A percentile compares a stretch with the other conserved stretches of the same genome.
Conservation (phyloP, 1,284 basidiomycete genomes). For the Hypsizygus ulmarius region DNA sequence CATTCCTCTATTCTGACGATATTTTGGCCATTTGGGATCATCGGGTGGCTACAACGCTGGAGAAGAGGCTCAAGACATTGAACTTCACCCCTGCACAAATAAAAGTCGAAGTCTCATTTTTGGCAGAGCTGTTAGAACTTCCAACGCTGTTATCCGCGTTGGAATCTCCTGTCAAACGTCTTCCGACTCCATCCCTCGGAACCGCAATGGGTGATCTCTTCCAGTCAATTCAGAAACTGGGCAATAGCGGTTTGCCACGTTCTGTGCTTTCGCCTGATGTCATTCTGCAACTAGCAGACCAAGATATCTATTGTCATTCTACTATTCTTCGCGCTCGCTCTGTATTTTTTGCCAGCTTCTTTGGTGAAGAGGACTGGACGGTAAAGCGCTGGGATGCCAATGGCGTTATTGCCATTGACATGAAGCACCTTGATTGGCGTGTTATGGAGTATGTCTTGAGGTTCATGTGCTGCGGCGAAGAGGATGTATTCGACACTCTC, state of each 20-base stretch:
- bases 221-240: conserved; percentile 26
- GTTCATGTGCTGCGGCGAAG: conserved; percentile 80
- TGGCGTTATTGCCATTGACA: conserved; percentile 61
- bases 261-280: conserved; percentile 57
- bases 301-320: conserved; percentile 71
- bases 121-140: conserved; percentile 59
- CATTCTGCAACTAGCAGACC: conserved; percentile 72
- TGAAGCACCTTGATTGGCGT: conserved; percentile 76
- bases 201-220: conserved; percentile 52
- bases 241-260: conserved; percentile 2
- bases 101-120: conserved; percentile 56
- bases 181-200: conserved; percentile 44
- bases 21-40: conserved; percentile 85
- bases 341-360: conserved; percentile 85
- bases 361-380: conserved; percentile 85
- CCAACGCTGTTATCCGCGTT: conserved; percentile 52
- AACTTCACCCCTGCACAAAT: conserved; percentile 47
- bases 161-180: conserved; percentile 49
- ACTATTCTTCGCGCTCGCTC: conserved; percentile 79
- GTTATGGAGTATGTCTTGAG: conserved; percentile 76
- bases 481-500: conserved; percentile 72
- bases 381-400: conserved; percentile 53
- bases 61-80: conserved; percentile 38
- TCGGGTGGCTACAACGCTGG: conserved; percentile 57
- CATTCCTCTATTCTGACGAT: conserved; percentile 88